Conservation (phyloP, 2,329 filamentous ascomycete genomes). For the Cordyceps fumosorosea region DNA sequence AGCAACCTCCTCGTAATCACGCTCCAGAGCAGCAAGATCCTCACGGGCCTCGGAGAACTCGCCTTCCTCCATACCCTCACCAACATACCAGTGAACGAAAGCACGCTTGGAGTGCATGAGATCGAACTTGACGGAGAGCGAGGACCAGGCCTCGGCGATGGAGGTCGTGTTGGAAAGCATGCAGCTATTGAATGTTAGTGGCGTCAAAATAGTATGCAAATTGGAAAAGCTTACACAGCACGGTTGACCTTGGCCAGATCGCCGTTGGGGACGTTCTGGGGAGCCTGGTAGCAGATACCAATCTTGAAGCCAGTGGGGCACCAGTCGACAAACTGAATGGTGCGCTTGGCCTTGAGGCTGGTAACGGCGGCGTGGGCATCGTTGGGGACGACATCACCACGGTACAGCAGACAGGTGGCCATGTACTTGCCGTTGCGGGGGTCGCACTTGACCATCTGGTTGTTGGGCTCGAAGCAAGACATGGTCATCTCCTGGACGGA, state of each 20-base stretch:
- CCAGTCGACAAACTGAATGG: constrained; percentile 99
- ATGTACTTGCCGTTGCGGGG: constrained; percentile 99
- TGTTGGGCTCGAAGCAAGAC: constrained; percentile 99
- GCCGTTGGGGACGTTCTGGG: constrained; percentile 90
- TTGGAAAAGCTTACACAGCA: constrained; percentile 68
- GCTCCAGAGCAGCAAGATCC: constrained; percentile 94
- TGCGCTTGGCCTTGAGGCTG: constrained; percentile 97
- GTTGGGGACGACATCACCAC: constrained; percentile 95
- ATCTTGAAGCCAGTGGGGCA: constrained; percentile 99
- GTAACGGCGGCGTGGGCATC: constrained; percentile 89
- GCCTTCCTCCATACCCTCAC: constrained; percentile 99
- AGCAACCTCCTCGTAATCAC: constrained; percentile 98
- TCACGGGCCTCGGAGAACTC: constrained; percentile 99
- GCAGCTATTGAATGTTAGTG: constrained; percentile 53
- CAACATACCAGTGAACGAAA: constrained; percentile 99
- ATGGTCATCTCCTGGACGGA: constrained; percentile 97
- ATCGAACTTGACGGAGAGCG: constrained; percentile 96
- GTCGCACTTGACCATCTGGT: constrained; percentile 99
- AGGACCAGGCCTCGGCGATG: constrained; percentile 96
- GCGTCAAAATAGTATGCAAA: background rate
- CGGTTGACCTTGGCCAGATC: constrained; percentile 97
- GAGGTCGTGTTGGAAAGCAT: constrained; percentile 99
- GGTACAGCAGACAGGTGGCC: constrained; percentile 96
- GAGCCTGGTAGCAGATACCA: constrained; percentile 99
- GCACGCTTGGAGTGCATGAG: constrained; percentile 99